These are phyloP conservation scores for Mycena rosella DNA, from an alignment of 768 basidiomycete genomes.

Conservation along the genomic window DNA sequence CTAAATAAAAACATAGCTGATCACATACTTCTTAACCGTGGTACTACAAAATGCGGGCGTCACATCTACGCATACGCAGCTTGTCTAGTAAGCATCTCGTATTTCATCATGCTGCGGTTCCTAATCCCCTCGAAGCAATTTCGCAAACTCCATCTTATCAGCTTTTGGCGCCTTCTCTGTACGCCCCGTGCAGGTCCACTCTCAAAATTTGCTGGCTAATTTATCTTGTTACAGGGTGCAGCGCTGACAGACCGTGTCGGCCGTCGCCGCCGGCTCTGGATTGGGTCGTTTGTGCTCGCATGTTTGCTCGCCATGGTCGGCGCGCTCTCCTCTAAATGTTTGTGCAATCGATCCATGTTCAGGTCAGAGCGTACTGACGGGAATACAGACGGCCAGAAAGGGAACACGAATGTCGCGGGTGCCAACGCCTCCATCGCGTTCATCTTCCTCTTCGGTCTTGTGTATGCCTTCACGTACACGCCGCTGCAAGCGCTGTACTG, in stretches of 20 bases:
- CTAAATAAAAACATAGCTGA: conserved; percentile 28
- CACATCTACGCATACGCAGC: conserved; percentile 37
- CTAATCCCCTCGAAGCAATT: conserved; percentile 33
- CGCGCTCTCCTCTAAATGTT: conserved; percentile 40
- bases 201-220: background rate
- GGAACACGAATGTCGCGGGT: conserved; percentile 39
- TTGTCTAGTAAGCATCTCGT: conserved; percentile 38
- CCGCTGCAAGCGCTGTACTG: conserved; percentile 44
- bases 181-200: background rate
- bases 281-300: conserved; percentile 40
- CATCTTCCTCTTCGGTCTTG: conserved; percentile 43
- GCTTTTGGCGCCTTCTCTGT: conserved; percentile 42
- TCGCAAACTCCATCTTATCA: conserved; percentile 43
- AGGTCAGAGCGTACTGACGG: background rate
- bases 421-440: conserved; percentile 44
- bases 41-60: conserved; percentile 43
- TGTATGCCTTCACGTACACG: conserved; percentile 43
- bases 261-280: conserved; percentile 40
- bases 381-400: conserved; percentile 34
- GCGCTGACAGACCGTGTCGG: conserved; percentile 41
- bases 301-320: conserved; percentile 41
- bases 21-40: conserved; percentile 43
- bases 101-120: background rate
- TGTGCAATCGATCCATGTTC: conserved; percentile 1
- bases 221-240: conserved; percentile 32